Base-by-base conservation (phyloP, 306 rosid species). In the Medicago ruthenica region DNA sequence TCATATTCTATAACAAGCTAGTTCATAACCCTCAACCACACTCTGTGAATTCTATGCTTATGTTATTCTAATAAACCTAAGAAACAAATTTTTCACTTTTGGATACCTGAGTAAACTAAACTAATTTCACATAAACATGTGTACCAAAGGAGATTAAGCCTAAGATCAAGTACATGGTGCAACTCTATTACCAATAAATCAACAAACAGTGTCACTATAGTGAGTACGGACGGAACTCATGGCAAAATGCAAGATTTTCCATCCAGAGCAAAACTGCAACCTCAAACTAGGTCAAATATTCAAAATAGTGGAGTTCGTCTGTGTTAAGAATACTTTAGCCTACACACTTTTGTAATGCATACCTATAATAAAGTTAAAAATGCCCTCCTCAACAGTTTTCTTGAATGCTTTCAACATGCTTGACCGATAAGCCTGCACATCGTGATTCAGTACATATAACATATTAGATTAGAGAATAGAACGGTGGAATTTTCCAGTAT, bases 391-490 rank as follows among this genome's bases (percentile, higher is more conserved):
- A 8, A 95, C 89, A 77, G 95, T 95, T 93, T 88, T 95, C 88
- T 82, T 92, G 87, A 95, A 95, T 79, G 97, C 93, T 84, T 90
- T 95, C 87, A 95, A 84, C 99, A 95, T 95, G 93, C 99, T 95
- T 68, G 84, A 85, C 63, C 96, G 89, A 80, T 95, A 95, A 67
- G 96, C 97, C 99, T 95, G 87, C 63, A 68, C 71, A 76, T 13
- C 16, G 68, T 27, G 21, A 61, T 45, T 69, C 41, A 59, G 66
- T 50, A 4, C 20, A 47, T 62, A 47, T 69, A 6, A 58, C 36
- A 9, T 27, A 47, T 16, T 76, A 58, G 67, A 47, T 16, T 76
- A 58, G 67, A 54, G 48, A 42, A 64, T 17, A 65, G 47, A 59
- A 50, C 11, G 34, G 40, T 18, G 54, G 41, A 36, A 55, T 31